phyloP scores from a whole-genome alignment of 139 green algal species.

The Pleodorina starrii region DNA sequence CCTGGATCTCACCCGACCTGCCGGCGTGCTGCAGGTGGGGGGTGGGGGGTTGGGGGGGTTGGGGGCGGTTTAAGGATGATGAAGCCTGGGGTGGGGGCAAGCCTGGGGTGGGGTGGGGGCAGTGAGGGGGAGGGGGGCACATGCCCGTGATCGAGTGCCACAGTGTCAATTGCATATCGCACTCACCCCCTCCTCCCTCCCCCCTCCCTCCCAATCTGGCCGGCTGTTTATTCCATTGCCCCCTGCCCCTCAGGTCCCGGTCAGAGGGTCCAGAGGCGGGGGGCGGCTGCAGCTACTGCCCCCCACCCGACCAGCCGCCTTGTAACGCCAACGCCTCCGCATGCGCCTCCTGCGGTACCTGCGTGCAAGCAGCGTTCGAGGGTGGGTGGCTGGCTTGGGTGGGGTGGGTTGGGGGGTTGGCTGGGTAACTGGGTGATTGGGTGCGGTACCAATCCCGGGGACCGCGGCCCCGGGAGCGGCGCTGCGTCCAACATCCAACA shows the following conservation, averaged over 20 bases:
- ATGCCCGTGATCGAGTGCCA: too few species aligned
- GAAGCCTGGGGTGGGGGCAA: neutral
- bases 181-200: too few species aligned
- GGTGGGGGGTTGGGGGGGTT: neutral
- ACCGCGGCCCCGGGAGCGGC: too few species aligned
- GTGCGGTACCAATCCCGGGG: too few species aligned
- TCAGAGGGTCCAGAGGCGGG: neutral
- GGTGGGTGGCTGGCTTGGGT: neutral
- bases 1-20: constrained; percentile 84
- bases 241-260: neutral
- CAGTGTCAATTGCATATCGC: too few species aligned
- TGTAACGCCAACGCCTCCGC: constrained; percentile 60
- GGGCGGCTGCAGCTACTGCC: constrained; percentile 66
- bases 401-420: neutral
- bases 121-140: neutral
- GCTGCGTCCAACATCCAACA: too few species aligned
- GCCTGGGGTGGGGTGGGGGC: neutral
- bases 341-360: constrained; percentile 78
- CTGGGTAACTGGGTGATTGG: neutral
- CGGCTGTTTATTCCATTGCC: too few species aligned
- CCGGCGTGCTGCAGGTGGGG: constrained; percentile 75
- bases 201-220: too few species aligned
- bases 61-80: neutral
- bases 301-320: constrained; percentile 82
- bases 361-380: constrained; percentile 62